These are phyloP conservation scores for Salvia sclarea DNA, from an alignment of 305 asterid genomes.

Conservation along the genomic window DNA sequence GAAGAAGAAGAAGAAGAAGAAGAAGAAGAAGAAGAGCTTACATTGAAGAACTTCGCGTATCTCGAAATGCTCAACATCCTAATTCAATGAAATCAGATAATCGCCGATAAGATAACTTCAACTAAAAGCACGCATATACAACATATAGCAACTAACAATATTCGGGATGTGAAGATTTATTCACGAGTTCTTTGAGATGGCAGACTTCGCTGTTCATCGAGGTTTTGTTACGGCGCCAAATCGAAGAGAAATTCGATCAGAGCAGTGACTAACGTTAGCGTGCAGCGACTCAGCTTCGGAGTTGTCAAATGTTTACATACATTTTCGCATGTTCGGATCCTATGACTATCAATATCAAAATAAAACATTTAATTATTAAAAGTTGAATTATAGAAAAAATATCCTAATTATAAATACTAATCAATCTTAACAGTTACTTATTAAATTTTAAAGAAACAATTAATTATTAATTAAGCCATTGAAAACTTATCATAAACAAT, in stretches of 20 bases:
- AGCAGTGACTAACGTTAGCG: neutral
- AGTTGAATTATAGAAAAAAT: no score
- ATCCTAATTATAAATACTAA: no score
- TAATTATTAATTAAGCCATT: no score
- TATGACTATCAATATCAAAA: no score
- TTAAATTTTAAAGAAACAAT: no score
- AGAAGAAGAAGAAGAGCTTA: constrained; percentile 40
- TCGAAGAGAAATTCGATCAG: constrained; percentile 28
- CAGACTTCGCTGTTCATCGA: constrained; percentile 85
- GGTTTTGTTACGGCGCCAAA: constrained; percentile 9
- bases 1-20: neutral
- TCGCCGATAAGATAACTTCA: constrained; percentile 5
- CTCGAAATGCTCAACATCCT: constrained; percentile 98
- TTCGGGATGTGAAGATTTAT: constrained; percentile 13
- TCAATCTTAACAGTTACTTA: no score
- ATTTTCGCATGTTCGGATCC: no score
- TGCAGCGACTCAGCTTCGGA: neutral
- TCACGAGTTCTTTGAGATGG: constrained; percentile 91
- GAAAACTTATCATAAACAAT: no score
- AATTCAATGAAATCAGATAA: constrained; percentile 28
- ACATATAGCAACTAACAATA: neutral
- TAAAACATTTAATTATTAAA: no score
- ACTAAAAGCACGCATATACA: neutral
- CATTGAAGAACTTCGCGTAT: constrained; percentile 94
- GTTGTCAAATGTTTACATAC: neutral